A percentile compares a stretch with the other conserved stretches of the same genome.
Evolutionary conservation across 805 yeast species (phyloP).

Genomic region (Candida odintsovae): DNA sequence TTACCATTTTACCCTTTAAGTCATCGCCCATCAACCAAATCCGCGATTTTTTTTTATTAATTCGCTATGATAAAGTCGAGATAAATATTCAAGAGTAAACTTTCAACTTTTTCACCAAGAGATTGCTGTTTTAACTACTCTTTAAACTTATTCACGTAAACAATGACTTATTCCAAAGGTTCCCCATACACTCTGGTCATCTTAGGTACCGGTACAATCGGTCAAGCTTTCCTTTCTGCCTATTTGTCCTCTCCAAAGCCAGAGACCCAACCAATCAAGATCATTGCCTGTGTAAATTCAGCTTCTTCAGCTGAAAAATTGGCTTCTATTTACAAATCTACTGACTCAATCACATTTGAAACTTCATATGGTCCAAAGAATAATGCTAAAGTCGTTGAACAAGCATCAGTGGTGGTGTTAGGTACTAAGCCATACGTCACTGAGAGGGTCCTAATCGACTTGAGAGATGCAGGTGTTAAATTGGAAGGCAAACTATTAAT

Average conservation of each 20-base stretch:
- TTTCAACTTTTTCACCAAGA: no score
- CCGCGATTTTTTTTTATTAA: no score
- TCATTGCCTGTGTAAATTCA: slow-evolving; percentile 73
- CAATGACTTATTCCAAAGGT: slow-evolving; percentile 6
- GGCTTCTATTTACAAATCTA: slow-evolving; percentile 35
- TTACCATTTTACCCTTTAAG: no score
- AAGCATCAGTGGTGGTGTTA: slow-evolving; percentile 66
- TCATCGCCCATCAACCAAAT: not conserved
- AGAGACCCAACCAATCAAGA: slow-evolving; percentile 54
- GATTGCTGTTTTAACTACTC: no score
- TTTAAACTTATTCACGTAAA: not conserved
- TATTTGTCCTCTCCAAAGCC: slow-evolving; percentile 43
- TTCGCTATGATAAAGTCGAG: no score
- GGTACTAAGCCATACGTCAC: slow-evolving; percentile 89
- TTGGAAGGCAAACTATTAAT: slow-evolving; percentile 57
- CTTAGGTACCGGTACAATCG: slow-evolving; percentile 94
- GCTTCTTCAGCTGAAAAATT: slow-evolving; percentile 46
- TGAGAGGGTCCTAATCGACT: slow-evolving; percentile 49
- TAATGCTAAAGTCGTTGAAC: slow-evolving; percentile 53
- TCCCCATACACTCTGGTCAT: slow-evolving; percentile 56
- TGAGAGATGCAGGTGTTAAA: slow-evolving; percentile 28
- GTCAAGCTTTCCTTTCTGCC: slow-evolving; percentile 86
- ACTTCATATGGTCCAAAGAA: slow-evolving; percentile 39
- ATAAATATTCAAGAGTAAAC: no score
- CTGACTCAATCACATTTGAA: slow-evolving; percentile 41